phyloP scores from a whole-genome alignment of 2,329 filamentous ascomycete species.

The Cyphellophora europaea region DNA sequence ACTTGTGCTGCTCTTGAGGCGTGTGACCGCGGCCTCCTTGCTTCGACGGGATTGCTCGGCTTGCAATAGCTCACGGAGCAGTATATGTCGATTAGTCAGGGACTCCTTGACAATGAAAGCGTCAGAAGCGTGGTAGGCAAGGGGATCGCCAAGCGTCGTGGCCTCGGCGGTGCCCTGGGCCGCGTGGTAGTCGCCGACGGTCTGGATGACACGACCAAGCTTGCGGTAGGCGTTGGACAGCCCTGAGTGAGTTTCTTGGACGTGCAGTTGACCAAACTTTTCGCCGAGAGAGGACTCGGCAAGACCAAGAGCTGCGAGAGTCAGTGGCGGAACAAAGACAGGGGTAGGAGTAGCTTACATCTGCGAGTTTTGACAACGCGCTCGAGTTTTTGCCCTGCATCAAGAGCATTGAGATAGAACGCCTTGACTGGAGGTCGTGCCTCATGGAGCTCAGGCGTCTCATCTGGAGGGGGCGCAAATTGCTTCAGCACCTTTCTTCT shows the following conservation, averaged over 20 bases:
- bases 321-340: conserved; percentile 3
- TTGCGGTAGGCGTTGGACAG: conserved; percentile 88
- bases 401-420: conserved; percentile 93
- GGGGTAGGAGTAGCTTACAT: conserved; percentile 48
- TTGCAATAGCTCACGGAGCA: conserved; percentile 85
- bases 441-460: conserved; percentile 87
- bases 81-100: conserved; percentile 91
- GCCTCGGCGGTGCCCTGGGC: conserved; percentile 95
- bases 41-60: conserved; percentile 77
- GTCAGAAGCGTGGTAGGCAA: conserved; percentile 91
- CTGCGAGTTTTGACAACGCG: conserved; percentile 83
- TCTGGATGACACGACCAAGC: conserved; percentile 86
- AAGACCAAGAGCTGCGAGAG: conserved; percentile 65
- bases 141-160: conserved; percentile 83
- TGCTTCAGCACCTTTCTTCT: conserved; percentile 94
- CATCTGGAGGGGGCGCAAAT: conserved; percentile 92
- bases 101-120: conserved; percentile 98
- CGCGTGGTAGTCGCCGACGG: conserved; percentile 88
- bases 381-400: conserved; percentile 94
- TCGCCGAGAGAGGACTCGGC: conserved; percentile 89
- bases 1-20: conserved; percentile 75
- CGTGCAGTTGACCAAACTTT: conserved; percentile 75
- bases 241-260: conserved; percentile 83
- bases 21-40: conserved; percentile 77
- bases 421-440: conserved; percentile 86